Evolutionary conservation across 1,139 yeast genomes (phyloP).

Genomic region (Suhomyces chickasaworum): DNA sequence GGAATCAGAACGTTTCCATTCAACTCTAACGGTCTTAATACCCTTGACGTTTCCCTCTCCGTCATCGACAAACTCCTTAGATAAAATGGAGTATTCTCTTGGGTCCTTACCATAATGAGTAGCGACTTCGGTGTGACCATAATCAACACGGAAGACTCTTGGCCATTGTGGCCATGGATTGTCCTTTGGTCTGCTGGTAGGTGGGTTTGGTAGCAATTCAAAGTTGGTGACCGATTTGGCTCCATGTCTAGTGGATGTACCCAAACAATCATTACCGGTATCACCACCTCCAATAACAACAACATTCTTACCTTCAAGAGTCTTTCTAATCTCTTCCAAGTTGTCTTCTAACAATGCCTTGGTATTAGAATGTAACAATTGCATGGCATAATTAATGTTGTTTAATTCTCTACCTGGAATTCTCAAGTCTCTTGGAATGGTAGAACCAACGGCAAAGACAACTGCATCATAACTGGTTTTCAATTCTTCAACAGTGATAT

Average conservation of each 20-base stretch:
- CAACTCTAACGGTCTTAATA: conserved; percentile 93
- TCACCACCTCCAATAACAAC: conserved; percentile 99
- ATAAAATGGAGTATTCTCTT: conserved; percentile 91
- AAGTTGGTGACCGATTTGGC: conserved; percentile 95
- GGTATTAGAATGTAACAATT: conserved; percentile 84
- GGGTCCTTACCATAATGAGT: conserved; percentile 97
- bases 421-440: conserved; percentile 91
- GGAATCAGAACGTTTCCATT: conserved; percentile 93
- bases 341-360: conserved; percentile 83
- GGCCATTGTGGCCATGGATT: conserved; percentile 99
- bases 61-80: conserved; percentile 94
- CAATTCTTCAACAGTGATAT: conserved; percentile 69
- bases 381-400: conserved; percentile 95
- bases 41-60: conserved; percentile 93
- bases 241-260: conserved; percentile 96
- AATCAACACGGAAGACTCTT: conserved; percentile 93
- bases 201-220: conserved; percentile 92
- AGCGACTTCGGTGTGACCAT: conserved; percentile 94
- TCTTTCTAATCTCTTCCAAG: conserved; percentile 72
- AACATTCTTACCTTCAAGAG: conserved; percentile 82
- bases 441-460: conserved; percentile 91
- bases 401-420: conserved; percentile 92
- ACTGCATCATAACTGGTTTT: conserved; percentile 74
- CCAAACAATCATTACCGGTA: conserved; percentile 98
- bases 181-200: conserved; percentile 82